Base-by-base conservation (phyloP, 2,329 filamentous ascomycete genomes). In the Pseudopithomyces maydicus region DNA sequence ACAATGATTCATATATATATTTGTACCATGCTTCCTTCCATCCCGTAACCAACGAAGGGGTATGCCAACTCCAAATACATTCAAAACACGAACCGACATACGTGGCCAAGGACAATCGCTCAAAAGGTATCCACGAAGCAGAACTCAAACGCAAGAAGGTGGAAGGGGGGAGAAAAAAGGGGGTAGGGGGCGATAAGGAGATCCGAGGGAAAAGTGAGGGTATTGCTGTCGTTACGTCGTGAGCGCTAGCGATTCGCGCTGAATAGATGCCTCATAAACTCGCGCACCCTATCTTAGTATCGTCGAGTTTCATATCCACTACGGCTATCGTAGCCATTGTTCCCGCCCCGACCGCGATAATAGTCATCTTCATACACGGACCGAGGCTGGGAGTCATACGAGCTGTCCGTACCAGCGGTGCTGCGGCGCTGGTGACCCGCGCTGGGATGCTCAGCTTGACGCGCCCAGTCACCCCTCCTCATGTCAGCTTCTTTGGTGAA, bases 321-420 rank as follows among this genome's bases (percentile, higher is more conserved):
- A 48, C 68, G 65, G 26, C 57, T 66, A 1, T 74, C 72, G 44
- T 73, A 73, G 3, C 65, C 65, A 46, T 63, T 71, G 38, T 47
- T 65, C 17, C 63, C 66, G 17, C 62, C 48, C 56, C 70, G 62
- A 46, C 57, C 58, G 15, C 58, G 57, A 55, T 75, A 74, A 19
- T 74, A 66, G 7, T 73, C 72, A 22, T 71, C 69, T 36, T 74
- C 71, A 50, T 74, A 74, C 3, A 63, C 54, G 7, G 70, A 67
- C 8, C 72, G 63, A 26, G 70, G 38, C 20, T 72, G 70, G 4
- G 65, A 63, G 17, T 70, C 68, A 38, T 71, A 70, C 1, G 67
- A 64, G 43, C 55, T 67, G 32, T 72, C 71, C 19, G 61, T 66
- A 1, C 66, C 66, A 14, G 58, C 56, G 6, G 66, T 69, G 45